Percentiles rank a stretch among this genome's conserved stretches.
These are phyloP conservation scores for Penicillium canariense DNA, from an alignment of 495 filamentous ascomycete genomes.

Conservation along the genomic window DNA sequence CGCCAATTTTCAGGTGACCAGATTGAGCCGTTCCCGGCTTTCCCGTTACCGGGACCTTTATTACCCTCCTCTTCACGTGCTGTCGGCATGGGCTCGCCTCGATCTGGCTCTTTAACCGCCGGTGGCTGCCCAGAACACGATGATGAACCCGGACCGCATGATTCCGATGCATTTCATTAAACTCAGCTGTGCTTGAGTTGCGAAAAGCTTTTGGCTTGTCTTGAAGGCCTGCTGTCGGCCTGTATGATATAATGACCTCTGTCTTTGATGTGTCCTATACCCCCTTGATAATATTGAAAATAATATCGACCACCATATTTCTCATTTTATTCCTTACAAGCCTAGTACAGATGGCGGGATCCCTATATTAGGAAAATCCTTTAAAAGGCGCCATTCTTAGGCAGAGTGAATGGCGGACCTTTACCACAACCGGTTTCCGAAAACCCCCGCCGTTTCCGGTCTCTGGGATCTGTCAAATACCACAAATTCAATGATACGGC, in stretches of 20 bases:
- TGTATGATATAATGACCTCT: conserved; percentile 37
- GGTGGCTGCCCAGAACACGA: not conserved
- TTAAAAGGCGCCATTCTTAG: no score
- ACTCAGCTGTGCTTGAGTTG: not conserved
- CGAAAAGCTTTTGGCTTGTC: not conserved
- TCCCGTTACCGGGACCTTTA: conserved; percentile 18
- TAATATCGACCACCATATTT: not conserved
- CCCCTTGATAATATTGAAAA: conserved; percentile 9
- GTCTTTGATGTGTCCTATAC: conserved; percentile 24
- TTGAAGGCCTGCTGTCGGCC: not conserved
- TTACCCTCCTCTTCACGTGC: conserved; percentile 3
- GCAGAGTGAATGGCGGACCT: no score
- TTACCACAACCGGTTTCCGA: no score
- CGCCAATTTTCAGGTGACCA: conserved; percentile 22
- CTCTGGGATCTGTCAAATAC: no score
- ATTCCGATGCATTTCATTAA: not conserved
- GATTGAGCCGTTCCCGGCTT: conserved; percentile 40
- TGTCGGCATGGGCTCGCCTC: conserved; percentile 7
- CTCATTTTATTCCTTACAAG: not conserved
- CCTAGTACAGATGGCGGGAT: not conserved
- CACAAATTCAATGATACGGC: no score
- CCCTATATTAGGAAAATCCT: no score
- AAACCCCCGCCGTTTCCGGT: no score
- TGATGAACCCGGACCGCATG: not conserved
- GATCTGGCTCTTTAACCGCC: conserved; percentile 9